phyloP scores from a whole-genome alignment of 129 eudicot species.

The Apium graveolens region DNA sequence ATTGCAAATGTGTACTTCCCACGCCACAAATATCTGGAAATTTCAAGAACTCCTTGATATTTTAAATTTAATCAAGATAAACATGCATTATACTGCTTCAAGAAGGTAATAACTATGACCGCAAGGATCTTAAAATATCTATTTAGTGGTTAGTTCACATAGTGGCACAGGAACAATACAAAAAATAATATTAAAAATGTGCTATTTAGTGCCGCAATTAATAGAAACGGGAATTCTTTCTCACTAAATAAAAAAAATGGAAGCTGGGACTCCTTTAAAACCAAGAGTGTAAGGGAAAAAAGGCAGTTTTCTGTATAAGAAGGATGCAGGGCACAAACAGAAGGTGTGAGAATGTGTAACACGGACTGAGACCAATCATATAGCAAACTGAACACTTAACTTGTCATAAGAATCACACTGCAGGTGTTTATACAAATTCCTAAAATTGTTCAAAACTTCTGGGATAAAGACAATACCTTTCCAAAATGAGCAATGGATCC shows the following conservation, averaged over 20 bases:
- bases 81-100: not conserved
- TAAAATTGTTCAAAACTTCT: not conserved
- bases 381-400: not conserved
- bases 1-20: constrained; percentile 93
- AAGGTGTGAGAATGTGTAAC: not conserved
- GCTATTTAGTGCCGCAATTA: not conserved
- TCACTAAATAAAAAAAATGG: not conserved
- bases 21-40: constrained; percentile 88
- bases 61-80: not conserved
- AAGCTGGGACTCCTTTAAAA: not conserved
- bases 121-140: not conserved
- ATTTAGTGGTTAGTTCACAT: not conserved
- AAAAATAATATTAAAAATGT: not conserved
- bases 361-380: not conserved
- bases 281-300: not conserved
- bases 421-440: not conserved
- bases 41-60: not conserved
- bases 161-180: not conserved
- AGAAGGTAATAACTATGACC: not conserved
- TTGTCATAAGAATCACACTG: not conserved
- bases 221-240: not conserved
- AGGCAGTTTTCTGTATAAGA: not conserved
- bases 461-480: constrained; percentile 46
- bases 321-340: not conserved
- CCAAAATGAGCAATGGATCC: constrained; percentile 79